Evolutionary conservation across 495 filamentous ascomycete species (phyloP).

Genomic region (Aspergillus hancockii): DNA sequence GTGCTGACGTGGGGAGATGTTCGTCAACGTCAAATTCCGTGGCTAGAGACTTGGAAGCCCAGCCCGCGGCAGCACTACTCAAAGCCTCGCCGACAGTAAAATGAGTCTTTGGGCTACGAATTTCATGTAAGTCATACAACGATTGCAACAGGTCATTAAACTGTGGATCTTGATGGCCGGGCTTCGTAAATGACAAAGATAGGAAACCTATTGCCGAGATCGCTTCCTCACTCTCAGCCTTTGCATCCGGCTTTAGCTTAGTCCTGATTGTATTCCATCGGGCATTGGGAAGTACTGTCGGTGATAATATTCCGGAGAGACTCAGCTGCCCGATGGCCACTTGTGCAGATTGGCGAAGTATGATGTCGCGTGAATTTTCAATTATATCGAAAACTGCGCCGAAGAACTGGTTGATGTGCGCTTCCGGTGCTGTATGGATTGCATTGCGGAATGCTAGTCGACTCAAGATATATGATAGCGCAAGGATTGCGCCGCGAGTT

Average conservation of each 20-base stretch:
- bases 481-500: conserved; percentile 60
- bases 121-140: conserved; percentile 75
- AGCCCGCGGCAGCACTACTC: conserved; percentile 72
- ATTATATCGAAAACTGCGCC: conserved; percentile 48
- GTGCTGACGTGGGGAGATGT: conserved; percentile 37
- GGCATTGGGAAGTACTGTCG: conserved; percentile 37
- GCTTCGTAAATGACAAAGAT: conserved; percentile 54
- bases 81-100: conserved; percentile 88
- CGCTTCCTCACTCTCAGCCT: conserved; percentile 77
- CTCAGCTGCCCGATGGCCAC: conserved; percentile 73
- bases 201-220: conserved; percentile 72
- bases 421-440: conserved; percentile 28
- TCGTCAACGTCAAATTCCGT: conserved; percentile 64
- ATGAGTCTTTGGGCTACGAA: conserved; percentile 80
- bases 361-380: conserved; percentile 51
- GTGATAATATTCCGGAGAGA: conserved; percentile 60
- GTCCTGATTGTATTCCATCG: conserved; percentile 52
- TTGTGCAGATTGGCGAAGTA: conserved; percentile 60
- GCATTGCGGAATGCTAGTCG: conserved; percentile 53
- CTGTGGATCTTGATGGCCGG: conserved; percentile 26
- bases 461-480: conserved; percentile 61
- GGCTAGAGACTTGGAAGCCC: conserved; percentile 66
- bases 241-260: conserved; percentile 64
- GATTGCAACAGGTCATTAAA: conserved; percentile 54
- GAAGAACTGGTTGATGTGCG: conserved; percentile 39